phyloP scores from a whole-genome alignment of 371 early-diverging fungal species.

The Syncephalastrum contaminatum region DNA sequence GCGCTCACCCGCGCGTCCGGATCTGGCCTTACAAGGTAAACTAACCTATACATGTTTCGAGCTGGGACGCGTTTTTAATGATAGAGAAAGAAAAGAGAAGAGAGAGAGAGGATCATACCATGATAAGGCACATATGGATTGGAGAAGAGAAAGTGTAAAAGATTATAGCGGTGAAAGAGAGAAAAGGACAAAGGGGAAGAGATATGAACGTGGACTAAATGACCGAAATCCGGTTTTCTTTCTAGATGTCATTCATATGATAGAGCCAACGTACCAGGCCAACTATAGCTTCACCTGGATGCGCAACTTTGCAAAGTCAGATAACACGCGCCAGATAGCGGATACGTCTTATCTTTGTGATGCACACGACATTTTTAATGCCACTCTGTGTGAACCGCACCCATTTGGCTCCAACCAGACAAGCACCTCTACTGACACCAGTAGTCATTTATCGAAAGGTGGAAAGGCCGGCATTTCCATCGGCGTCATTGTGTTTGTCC shows the following conservation, averaged over 20 bases:
- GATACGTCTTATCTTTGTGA: slow-evolving; percentile 12
- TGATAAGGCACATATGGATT: no score
- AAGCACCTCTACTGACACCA: slow-evolving; percentile 4
- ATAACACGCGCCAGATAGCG: slow-evolving; percentile 10
- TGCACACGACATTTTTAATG: slow-evolving; percentile 3
- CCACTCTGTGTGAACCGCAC: slow-evolving; percentile 10
- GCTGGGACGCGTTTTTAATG: no score
- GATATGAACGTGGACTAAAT: slow-evolving; percentile 7
- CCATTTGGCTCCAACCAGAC: slow-evolving; percentile 7
- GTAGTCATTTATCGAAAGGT: slow-evolving; percentile 14
- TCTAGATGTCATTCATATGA: slow-evolving; percentile 40
- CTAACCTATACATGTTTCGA: no score
- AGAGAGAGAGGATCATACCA: no score
- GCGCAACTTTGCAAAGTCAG: slow-evolving; percentile 36
- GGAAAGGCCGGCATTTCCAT: slow-evolving; percentile 43
- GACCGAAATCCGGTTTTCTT: slow-evolving; percentile 4
- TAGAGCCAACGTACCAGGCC: slow-evolving; percentile 38
- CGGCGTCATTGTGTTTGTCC: slow-evolving; percentile 32
- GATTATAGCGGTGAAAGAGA: background rate
- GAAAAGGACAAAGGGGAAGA: background rate
- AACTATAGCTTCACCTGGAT: slow-evolving; percentile 36
- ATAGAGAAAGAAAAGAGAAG: no score
- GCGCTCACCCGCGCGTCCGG: slow-evolving; percentile 38
- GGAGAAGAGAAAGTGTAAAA: no score
- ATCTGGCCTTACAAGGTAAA: slow-evolving; percentile 31